Evolutionary conservation across 2,329 filamentous ascomycete genomes (phyloP), one percentile per base, ranked within the genome.

Genomic region (Orbilia ellipsospora): DNA sequence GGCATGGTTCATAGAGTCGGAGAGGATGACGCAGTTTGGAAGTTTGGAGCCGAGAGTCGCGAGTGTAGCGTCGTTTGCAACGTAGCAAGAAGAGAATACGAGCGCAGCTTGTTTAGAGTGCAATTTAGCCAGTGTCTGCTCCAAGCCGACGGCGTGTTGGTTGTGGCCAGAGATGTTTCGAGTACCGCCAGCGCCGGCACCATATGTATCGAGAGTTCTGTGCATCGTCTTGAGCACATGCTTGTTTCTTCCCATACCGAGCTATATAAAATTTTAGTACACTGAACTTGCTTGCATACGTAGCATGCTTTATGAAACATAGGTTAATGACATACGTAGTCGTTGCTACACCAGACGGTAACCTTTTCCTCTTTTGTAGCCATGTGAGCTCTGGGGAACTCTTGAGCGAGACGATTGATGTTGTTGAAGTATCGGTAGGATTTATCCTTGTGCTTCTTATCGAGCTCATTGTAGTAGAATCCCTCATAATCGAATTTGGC

Each of bases 371-470:
- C 90, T 81, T 89, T 88, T 72, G 87, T 89, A 15, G 92, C 88
- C 87, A 96, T 96, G 83, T 99, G 95, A 54, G 95, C 95, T 78
- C 92, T 92, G 31, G 95, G 95, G 78, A 99, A 99, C 78, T 98
- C 93, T 84, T 95, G 92, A 78, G 95, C 95, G 76, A 99, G 87
- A 42, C 95, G 93, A 82, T 99, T 99, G 89, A 99, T 99, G 86
- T 99, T 99, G 87, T 99, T 99, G 87, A 99, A 99, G 86, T 98
- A 98, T 81, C 95, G 92, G 86, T 99, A 99, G 62, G 94, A 97
- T 86, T 97, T 98, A 87, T 99, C 95, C 87, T 96, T 94, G 87
- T 97, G 95, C 86, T 99, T 99, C 88, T 97, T 98, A 80, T 97
- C 93, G 79, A 99, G 84, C 83, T 99, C 94, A 77, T 85, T 85